Evolutionary conservation across 139 green algal species (phyloP).

Genomic region (Picocystis salinarum): DNA sequence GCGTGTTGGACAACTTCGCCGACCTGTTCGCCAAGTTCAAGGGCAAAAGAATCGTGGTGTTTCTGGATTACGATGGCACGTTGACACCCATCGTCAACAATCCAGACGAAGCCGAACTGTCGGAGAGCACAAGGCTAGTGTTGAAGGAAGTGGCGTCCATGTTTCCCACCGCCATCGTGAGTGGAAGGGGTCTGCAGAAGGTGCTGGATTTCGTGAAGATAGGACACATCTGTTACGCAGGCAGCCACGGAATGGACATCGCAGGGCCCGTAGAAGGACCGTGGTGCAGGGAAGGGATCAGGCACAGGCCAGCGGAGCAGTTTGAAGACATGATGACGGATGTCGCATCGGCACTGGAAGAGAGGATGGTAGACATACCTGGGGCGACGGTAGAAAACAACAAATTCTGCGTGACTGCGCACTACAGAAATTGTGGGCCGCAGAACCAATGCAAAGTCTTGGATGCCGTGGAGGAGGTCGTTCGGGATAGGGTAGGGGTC

Average conservation of each 20-base stretch:
- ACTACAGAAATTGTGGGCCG: slow-evolving; percentile 71
- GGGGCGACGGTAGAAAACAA: slow-evolving; percentile 80
- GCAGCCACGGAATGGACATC: slow-evolving; percentile 94
- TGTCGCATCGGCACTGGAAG: not conserved
- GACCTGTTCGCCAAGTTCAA: not conserved
- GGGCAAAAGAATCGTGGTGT: slow-evolving; percentile 71
- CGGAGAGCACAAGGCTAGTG: slow-evolving; percentile 50
- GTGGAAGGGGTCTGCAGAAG: slow-evolving; percentile 67
- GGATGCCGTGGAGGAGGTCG: slow-evolving; percentile 13
- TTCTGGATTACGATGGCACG: slow-evolving; percentile 94
- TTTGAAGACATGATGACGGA: not conserved
- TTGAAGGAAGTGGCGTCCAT: slow-evolving; percentile 48
- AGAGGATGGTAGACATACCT: not conserved
- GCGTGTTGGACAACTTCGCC: slow-evolving; percentile 1
- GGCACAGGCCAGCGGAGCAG: not conserved
- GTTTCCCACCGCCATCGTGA: slow-evolving; percentile 91
- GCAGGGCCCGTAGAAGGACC: slow-evolving; percentile 29
- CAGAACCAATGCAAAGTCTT: slow-evolving; percentile 18
- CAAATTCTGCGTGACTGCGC: slow-evolving; percentile 82
- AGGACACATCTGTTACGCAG: slow-evolving; percentile 86
- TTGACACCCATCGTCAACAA: slow-evolving; percentile 93
- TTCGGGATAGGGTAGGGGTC: slow-evolving; percentile 28
- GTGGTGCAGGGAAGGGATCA: not conserved
- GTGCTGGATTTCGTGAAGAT: slow-evolving; percentile 85
- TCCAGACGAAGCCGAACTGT: slow-evolving; percentile 73